phyloP scores from a whole-genome alignment of 169 alveolate genomes.

The Eimeria nieschulzi region DNA sequence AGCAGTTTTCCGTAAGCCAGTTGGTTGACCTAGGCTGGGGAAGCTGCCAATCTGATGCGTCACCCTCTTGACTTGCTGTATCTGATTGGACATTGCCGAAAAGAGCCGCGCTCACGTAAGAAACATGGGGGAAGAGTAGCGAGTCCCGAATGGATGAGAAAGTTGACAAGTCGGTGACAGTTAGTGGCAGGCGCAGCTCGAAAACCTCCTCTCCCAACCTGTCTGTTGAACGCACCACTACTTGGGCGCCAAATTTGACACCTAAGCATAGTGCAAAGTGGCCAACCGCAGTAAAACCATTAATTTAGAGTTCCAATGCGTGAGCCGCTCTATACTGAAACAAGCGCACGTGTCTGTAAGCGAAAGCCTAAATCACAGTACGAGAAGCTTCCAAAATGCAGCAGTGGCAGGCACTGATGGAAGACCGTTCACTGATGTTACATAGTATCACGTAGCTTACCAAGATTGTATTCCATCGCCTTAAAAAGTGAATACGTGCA shows the following conservation, averaged over 20 bases:
- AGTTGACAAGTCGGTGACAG: slow-evolving; percentile 64
- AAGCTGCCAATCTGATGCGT: slow-evolving; percentile 16
- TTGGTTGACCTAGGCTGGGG: slow-evolving; percentile 46
- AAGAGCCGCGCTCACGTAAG: slow-evolving; percentile 49
- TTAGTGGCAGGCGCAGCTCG: slow-evolving; percentile 68
- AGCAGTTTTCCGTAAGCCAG: slow-evolving; percentile 30
- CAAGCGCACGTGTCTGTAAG: too few relatives aligned
- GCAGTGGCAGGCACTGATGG: too few relatives aligned
- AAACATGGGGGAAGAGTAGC: slow-evolving; percentile 67
- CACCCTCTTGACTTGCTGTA: not conserved
- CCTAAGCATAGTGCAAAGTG: slow-evolving; percentile 9
- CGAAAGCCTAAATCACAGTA: too few relatives aligned
- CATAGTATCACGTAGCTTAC: not conserved
- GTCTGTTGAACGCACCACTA: slow-evolving; percentile 43
- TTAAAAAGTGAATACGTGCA: slow-evolving; percentile 71
- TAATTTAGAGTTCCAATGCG: too few relatives aligned
- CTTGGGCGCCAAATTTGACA: slow-evolving; percentile 37
- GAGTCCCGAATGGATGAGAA: slow-evolving; percentile 49
- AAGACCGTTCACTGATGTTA: too few relatives aligned
- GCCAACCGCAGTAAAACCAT: too few relatives aligned
- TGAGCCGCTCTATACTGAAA: too few relatives aligned
- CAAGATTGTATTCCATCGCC: slow-evolving; percentile 72
- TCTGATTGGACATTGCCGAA: slow-evolving; percentile 36
- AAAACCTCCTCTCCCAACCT: slow-evolving; percentile 31
- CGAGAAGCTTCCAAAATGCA: too few relatives aligned